Conservation (phyloP, 306 rosid species). For the Acacia melanoxylon region DNA sequence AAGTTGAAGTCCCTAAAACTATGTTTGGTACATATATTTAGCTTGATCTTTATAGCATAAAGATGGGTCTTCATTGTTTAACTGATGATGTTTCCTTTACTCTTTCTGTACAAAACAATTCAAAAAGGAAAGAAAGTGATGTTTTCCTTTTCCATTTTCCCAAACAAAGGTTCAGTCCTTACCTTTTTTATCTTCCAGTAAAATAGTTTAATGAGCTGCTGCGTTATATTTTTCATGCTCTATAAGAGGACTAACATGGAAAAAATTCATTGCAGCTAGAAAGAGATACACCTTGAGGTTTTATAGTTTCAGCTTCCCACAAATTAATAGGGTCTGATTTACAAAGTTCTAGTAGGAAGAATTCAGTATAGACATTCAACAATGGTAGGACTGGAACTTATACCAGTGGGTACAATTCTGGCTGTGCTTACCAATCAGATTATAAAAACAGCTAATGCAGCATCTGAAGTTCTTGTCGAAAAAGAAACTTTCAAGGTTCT, state of each 20-base stretch:
- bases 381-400: conserved; percentile 60
- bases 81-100: not conserved
- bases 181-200: not conserved
- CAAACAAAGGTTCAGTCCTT: not conserved
- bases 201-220: not conserved
- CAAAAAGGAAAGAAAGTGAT: not conserved
- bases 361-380: conserved; percentile 5
- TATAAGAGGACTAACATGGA: conserved; percentile 8
- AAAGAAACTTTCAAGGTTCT: conserved; percentile 75
- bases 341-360: conserved; percentile 13
- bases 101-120: not conserved
- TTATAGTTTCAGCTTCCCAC: conserved; percentile 24
- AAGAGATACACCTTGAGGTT: conserved; percentile 13
- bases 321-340: conserved; percentile 15
- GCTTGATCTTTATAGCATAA: conserved; percentile 13
- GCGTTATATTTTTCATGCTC: not conserved
- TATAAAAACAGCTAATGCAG: conserved; percentile 69
- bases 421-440: conserved; percentile 73
- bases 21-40: not conserved
- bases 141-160: not conserved
- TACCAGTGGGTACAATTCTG: conserved; percentile 79
- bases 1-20: not conserved
- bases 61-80: not conserved
- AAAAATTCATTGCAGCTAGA: conserved; percentile 31
- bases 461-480: conserved; percentile 60